Evolutionary conservation across 495 filamentous ascomycete genomes (phyloP), one percentile per base, ranked within the genome.

Genomic region (Jackrogersella multiformis): DNA sequence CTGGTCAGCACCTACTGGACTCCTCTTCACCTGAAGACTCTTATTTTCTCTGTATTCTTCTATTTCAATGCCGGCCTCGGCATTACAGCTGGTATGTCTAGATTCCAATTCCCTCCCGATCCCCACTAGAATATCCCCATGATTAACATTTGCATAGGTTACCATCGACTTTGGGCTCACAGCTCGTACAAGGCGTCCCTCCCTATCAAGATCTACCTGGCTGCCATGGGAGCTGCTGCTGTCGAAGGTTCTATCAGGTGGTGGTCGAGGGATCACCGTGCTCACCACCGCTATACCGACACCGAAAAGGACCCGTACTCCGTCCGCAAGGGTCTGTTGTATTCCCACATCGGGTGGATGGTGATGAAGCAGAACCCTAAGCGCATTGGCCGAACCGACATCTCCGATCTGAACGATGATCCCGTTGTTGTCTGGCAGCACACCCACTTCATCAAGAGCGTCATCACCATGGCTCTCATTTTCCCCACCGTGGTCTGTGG

Each of bases 231-330:
- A 64, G 93, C 92, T 76, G 96, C 95, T 80, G 94, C 94, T 54
- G 96, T 98, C 54, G 91, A 99, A 74, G 96, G 96, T 60, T 96
- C 92, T 51, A 91, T 97, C 73, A 85, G 96, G 70, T 99, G 96
- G 96, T 99, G 96, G 96, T 89, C 92, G 63, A 89, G 92, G 66
- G 93, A 92, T 76, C 96, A 99, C 84, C 91, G 96, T 61, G 92
- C 96, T 71, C 96, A 99, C 80, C 96, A 99, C 84, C 90, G 96
- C 69, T 98, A 97, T 77, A 99, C 96, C 84, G 96, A 98, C 73
- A 99, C 96, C 73, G 91, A 97, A 54, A 98, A 99, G 83, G 96
- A 99, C 74, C 96, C 96, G 21, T 99, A 98, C 85, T 96, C 92
- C 53, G 96, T 99, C 67, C 92, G 95, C 80, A 99, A 99, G 88